Conservation (phyloP, 306 rosid species). For the Cucumis cinereus region DNA sequence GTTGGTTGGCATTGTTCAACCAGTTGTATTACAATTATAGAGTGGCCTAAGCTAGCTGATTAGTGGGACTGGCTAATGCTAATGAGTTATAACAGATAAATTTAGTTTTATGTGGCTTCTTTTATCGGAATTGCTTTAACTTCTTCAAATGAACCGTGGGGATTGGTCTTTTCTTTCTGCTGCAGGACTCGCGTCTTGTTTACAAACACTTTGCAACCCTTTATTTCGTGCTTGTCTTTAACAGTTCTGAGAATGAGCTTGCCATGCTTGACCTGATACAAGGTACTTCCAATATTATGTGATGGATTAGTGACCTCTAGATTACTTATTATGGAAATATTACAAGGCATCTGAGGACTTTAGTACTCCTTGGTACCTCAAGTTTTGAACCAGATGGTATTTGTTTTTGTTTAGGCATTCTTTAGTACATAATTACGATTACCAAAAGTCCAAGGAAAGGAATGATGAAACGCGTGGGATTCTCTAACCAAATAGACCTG, state of each 20-base stretch:
- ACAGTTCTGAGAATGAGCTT: conserved; percentile 91
- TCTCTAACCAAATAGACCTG: background rate
- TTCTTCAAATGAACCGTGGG: background rate
- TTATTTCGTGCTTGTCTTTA: conserved; percentile 73
- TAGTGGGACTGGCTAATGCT: background rate
- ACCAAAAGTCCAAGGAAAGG: background rate
- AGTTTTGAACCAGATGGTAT: background rate
- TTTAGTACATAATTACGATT: background rate
- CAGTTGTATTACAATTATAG: background rate
- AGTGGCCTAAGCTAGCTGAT: background rate
- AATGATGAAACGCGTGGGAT: background rate
- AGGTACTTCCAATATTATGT: conserved; percentile 32
- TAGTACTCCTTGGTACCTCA: background rate
- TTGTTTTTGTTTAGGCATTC: background rate
- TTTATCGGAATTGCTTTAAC: background rate
- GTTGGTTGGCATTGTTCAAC: background rate
- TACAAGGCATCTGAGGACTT: background rate
- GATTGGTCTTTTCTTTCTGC: conserved; percentile 5
- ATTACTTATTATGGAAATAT: background rate
- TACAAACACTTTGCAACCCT: conserved; percentile 92
- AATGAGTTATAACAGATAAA: background rate
- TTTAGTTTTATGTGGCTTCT: background rate
- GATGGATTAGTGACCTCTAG: background rate
- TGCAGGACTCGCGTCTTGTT: conserved; percentile 78
- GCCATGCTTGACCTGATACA: conserved; percentile 95